phyloP scores from a whole-genome alignment of 768 basidiomycete species.

The Trametes cingulata region DNA sequence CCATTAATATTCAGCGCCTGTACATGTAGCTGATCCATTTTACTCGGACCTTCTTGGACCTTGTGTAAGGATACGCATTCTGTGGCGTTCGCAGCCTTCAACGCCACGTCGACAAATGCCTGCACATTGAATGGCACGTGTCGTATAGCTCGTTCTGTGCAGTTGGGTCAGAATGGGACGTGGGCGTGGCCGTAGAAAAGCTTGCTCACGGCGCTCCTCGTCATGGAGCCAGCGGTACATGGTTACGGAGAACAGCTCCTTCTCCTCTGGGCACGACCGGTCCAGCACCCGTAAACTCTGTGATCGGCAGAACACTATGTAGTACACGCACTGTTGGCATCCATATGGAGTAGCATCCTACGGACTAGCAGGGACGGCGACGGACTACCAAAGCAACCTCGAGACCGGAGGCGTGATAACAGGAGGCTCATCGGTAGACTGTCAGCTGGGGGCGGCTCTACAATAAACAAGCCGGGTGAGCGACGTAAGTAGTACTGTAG shows the following conservation, averaged over 20 bases:
- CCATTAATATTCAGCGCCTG: too few relatives aligned
- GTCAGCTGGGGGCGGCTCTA: not conserved
- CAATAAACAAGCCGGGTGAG: too few relatives aligned
- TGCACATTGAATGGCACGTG: conserved; percentile 17
- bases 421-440: not conserved
- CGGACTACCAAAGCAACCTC: not conserved
- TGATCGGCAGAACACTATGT: not conserved
- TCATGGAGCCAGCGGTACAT: too few relatives aligned
- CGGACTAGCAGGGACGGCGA: not conserved
- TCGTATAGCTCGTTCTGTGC: conserved; percentile 15
- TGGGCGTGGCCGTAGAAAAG: not conserved
- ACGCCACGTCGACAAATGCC: conserved; percentile 13
- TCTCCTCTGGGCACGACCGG: not conserved
- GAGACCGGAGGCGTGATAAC: not conserved
- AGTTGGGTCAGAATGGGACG: not conserved
- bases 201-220: too few relatives aligned
- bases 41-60: conserved; percentile 10
- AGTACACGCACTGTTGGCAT: not conserved
- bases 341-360: not conserved
- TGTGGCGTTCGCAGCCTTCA: conserved; percentile 12
- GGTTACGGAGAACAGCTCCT: too few relatives aligned
- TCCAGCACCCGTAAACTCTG: not conserved
- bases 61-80: conserved; percentile 10
- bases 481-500: too few relatives aligned
- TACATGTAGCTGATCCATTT: too few relatives aligned